Percentiles rank a stretch among this genome's conserved stretches.
These are phyloP conservation scores for Geranium rotundifolium DNA, from an alignment of 345 rosid species.

Conservation along the genomic window DNA sequence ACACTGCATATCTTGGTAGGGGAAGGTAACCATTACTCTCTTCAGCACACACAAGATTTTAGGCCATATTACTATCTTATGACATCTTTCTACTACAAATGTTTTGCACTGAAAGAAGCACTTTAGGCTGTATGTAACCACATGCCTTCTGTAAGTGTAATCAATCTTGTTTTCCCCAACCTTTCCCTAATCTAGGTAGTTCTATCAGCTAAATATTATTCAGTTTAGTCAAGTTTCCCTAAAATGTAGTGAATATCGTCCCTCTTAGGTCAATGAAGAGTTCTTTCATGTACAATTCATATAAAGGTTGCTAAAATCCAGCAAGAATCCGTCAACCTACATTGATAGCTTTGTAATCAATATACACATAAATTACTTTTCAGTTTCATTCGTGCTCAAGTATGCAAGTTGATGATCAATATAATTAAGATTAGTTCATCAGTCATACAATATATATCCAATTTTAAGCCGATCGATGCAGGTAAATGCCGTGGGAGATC, in stretches of 20 bases:
- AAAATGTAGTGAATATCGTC: no score
- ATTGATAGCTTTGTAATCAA: neutral
- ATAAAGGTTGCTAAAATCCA: neutral
- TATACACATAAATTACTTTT: no score
- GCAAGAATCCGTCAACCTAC: neutral
- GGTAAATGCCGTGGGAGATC: slow-evolving; percentile 47
- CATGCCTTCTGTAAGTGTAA: no score
- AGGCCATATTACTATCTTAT: neutral
- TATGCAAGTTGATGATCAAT: neutral
- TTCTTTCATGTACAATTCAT: neutral
- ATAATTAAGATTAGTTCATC: neutral
- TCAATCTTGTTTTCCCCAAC: no score
- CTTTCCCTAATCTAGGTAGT: no score
- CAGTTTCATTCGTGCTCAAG: neutral
- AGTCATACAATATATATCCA: neutral
- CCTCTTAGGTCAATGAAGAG: neutral
- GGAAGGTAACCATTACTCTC: neutral
- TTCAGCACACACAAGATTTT: neutral
- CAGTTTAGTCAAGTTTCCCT: no score
- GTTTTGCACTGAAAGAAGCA: no score
- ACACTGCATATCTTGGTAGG: neutral
- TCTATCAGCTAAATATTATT: no score
- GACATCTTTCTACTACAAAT: neutral
- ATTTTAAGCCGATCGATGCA: slow-evolving; percentile 10
- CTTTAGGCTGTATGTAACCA: no score